These are phyloP conservation scores for Fusarium pseudonygamai DNA, from an alignment of 2,329 filamentous ascomycete species.

Conservation along the genomic window DNA sequence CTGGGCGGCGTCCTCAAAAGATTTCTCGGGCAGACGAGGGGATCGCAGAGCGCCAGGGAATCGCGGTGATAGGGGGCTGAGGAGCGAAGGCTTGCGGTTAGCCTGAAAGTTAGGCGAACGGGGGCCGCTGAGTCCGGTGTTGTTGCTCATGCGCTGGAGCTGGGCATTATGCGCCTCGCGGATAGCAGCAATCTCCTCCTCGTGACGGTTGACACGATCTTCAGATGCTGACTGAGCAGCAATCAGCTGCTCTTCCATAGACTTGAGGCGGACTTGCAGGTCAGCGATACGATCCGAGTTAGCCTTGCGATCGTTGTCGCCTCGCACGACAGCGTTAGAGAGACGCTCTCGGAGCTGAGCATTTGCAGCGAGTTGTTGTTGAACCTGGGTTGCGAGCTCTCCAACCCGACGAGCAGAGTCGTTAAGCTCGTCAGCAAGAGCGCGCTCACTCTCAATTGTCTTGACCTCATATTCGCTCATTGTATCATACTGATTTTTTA, in stretches of 20 bases:
- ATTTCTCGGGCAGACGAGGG: slow-evolving; percentile 66
- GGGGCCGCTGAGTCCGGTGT: slow-evolving; percentile 44
- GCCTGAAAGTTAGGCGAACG: slow-evolving; percentile 47
- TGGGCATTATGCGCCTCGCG: slow-evolving; percentile 81
- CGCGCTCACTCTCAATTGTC: slow-evolving; percentile 68
- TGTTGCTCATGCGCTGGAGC: slow-evolving; percentile 76
- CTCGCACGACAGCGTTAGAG: slow-evolving; percentile 79
- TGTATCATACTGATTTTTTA: slow-evolving; percentile 68
- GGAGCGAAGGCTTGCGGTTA: slow-evolving; percentile 47
- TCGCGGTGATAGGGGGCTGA: slow-evolving; percentile 50
- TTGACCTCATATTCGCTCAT: slow-evolving; percentile 66
- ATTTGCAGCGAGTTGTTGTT: slow-evolving; percentile 83
- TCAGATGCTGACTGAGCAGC: slow-evolving; percentile 87
- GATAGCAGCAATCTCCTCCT: slow-evolving; percentile 81
- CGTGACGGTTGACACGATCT: slow-evolving; percentile 82
- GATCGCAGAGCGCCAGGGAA: slow-evolving; percentile 51
- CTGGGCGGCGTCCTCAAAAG: slow-evolving; percentile 76
- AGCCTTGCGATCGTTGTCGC: slow-evolving; percentile 82
- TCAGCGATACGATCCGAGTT: slow-evolving; percentile 85
- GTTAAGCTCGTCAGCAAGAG: slow-evolving; percentile 74
- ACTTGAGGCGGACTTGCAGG: slow-evolving; percentile 82
- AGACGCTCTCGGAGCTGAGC: slow-evolving; percentile 78
- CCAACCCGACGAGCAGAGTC: slow-evolving; percentile 82
- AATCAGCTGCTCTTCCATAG: slow-evolving; percentile 85
- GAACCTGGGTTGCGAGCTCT: slow-evolving; percentile 80